These are phyloP conservation scores for Sordaria brevicollis DNA, from an alignment of 495 filamentous ascomycete genomes.

Conservation along the genomic window DNA sequence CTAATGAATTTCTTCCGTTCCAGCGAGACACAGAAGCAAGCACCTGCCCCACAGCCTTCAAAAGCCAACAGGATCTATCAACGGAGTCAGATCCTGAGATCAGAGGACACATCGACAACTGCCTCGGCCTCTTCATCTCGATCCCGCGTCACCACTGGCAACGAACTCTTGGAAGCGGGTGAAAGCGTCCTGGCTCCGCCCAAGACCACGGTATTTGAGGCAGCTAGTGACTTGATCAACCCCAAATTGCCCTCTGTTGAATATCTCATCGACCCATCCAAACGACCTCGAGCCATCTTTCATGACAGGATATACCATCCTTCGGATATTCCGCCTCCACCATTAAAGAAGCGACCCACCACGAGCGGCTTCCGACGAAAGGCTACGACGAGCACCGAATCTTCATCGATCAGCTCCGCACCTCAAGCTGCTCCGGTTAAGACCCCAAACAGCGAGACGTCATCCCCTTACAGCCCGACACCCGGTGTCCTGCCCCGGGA, in stretches of 20 bases:
- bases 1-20: constrained; percentile 54
- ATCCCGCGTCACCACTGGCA: constrained; percentile 31
- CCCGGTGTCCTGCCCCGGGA: constrained; percentile 13
- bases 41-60: constrained; percentile 20
- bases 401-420: neutral
- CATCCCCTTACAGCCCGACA: constrained; percentile 6
- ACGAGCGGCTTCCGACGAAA: constrained; percentile 25
- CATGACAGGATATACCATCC: constrained; percentile 94
- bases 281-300: constrained; percentile 86
- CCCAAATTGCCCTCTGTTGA: constrained; percentile 73
- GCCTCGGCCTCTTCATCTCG: constrained; percentile 25
- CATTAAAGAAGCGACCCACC: constrained; percentile 47
- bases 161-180: constrained; percentile 30
- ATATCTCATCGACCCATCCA: constrained; percentile 72
- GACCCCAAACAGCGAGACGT: constrained; percentile 1
- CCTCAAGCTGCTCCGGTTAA: neutral
- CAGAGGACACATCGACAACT: constrained; percentile 28
- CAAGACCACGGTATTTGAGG: constrained; percentile 86
- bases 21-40: constrained; percentile 23
- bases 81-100: constrained; percentile 59
- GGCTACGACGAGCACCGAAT: constrained; percentile 2
- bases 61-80: constrained; percentile 64
- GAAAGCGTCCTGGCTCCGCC: constrained; percentile 58
- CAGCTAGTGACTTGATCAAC: constrained; percentile 82
- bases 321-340: constrained; percentile 79